Evolutionary conservation across 805 yeast genomes (phyloP).

Genomic region (Dipodascopsis tothii): DNA sequence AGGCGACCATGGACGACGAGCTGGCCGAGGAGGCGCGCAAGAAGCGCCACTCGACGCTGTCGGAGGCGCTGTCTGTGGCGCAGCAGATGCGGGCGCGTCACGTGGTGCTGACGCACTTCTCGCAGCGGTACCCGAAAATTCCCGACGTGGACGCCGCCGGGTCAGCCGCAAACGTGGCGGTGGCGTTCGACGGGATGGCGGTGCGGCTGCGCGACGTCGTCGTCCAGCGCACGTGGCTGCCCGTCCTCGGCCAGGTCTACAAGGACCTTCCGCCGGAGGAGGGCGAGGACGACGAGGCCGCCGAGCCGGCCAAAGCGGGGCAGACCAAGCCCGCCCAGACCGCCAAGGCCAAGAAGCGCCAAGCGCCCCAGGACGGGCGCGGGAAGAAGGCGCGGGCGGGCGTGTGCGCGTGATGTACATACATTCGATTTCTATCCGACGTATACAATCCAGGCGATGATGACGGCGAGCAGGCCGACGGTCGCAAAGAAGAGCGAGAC

Average conservation of each 20-base stretch:
- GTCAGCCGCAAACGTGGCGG: neutral
- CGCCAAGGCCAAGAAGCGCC: too few relatives aligned
- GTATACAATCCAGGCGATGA: constrained; percentile 16
- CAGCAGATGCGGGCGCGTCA: constrained; percentile 63
- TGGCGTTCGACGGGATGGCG: constrained; percentile 65
- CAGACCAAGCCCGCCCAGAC: too few relatives aligned
- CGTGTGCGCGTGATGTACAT: too few relatives aligned
- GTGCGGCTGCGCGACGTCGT: constrained; percentile 41
- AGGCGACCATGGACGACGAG: constrained; percentile 82
- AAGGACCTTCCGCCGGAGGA: neutral
- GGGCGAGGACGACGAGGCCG: neutral
- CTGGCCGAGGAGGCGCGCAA: constrained; percentile 66
- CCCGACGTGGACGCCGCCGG: neutral
- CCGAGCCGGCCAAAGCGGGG: too few relatives aligned
- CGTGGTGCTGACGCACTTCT: constrained; percentile 79
- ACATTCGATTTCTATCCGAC: constrained; percentile 5
- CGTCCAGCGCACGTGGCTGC: constrained; percentile 23
- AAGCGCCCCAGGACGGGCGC: too few relatives aligned
- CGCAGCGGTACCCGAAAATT: constrained; percentile 59
- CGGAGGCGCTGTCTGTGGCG: constrained; percentile 73
- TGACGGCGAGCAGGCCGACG: neutral
- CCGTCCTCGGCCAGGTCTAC: neutral
- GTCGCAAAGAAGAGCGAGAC: neutral
- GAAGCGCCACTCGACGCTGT: constrained; percentile 80
- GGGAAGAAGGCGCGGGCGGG: too few relatives aligned